These are phyloP conservation scores for Eucalyptus regnans DNA, from an alignment of 345 rosid species.

Conservation along the genomic window DNA sequence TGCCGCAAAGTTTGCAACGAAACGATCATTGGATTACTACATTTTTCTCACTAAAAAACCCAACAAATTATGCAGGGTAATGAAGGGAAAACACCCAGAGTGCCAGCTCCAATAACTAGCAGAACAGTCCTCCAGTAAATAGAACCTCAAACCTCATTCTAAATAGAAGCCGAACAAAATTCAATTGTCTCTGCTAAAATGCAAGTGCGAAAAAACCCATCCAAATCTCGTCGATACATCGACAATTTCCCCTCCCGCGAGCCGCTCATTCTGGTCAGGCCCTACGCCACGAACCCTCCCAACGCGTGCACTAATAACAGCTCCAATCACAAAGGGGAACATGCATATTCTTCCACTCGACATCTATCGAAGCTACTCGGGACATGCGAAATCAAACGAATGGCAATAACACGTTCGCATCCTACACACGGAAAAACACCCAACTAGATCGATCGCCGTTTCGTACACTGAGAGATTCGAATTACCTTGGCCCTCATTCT, in stretches of 20 bases:
- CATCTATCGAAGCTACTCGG: background rate
- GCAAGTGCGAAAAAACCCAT: background rate
- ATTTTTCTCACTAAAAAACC: background rate
- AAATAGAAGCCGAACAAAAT: background rate
- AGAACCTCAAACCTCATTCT: background rate
- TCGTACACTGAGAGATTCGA: background rate
- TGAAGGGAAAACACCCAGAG: background rate
- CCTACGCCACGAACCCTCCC: background rate
- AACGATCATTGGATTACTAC: background rate
- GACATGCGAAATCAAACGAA: background rate
- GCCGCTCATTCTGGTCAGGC: background rate
- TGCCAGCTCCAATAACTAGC: background rate
- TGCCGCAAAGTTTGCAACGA: background rate
- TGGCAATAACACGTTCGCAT: background rate
- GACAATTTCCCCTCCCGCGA: background rate
- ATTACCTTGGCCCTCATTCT: background rate
- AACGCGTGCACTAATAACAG: background rate
- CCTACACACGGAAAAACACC: background rate
- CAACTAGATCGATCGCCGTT: background rate
- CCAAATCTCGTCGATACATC: background rate
- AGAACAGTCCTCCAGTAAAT: background rate
- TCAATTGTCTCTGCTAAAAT: background rate
- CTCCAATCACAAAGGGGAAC: background rate
- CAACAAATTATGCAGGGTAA: background rate
- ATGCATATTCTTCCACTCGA: background rate